Base-by-base conservation (phyloP, 768 basidiomycete genomes). In the Termitomyces sp. region DNA sequence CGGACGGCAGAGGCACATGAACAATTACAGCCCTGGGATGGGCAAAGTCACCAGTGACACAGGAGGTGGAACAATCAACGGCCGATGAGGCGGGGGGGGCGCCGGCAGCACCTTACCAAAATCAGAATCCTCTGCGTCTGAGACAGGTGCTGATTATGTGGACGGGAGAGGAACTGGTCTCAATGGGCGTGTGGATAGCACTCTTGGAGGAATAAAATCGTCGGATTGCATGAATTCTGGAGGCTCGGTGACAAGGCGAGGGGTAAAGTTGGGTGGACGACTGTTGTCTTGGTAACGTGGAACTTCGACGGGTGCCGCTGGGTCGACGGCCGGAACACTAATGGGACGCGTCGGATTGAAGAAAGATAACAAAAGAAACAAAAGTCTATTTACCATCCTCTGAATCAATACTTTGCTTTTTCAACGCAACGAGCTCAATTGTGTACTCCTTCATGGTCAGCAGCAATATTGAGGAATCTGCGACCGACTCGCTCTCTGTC, bases 41-140 rank as follows among this genome's bases (percentile, higher is more conserved):
- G n/a, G n/a, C n/a, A n/a, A n/a, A n/a, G n/a, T 61, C 56, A n/a
- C 56, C 62, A n/a, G n/a, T 9, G 57, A 43, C 27, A 31, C 41
- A 54, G 63, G 66, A 21, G 66, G 66, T 2, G 66, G 66, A 46
- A 60, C 61, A 31, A 66, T 64, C 38, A 68, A 29, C 6, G 63
- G 58, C 8, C 56, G 50, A 44, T 58, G 64, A 32, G 66, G 62
- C 14, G n/a, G n/a, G 66, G 68, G 21, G n/a, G 61, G 71, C n/a
- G 71, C 68, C 42, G 73, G 73, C 27, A 74, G 56, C 11, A 67
- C 68, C 52, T 69, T 71, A 53, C 74, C 73, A 45, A 69, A 69
- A 58, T 70, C 72, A 35, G 70, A 72, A 9, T 73, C 71, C 7
- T 71, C 70, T 1, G 68, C 67, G 8, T 66, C 68, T 31, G 59